Percentiles rank a stretch among this genome's conserved stretches.
Evolutionary conservation across 192 early-diverging fungal species (phyloP).

Genomic region (Coemansia sp.): DNA sequence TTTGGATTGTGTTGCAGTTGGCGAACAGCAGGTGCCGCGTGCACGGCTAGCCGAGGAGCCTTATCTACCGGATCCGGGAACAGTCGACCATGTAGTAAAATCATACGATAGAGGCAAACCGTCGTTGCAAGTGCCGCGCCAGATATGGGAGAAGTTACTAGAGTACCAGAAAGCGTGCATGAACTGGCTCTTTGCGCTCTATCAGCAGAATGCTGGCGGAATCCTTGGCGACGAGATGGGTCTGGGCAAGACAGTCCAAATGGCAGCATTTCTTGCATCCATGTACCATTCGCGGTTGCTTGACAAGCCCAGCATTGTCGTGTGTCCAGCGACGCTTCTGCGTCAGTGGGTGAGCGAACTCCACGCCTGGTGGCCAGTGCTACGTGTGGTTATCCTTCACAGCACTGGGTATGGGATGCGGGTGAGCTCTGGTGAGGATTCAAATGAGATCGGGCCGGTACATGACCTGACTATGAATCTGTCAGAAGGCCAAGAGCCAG

Average conservation of each 20-base stretch:
- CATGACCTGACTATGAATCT: slow-evolving; percentile 8
- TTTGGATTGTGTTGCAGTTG: slow-evolving; percentile 5
- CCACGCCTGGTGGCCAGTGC: slow-evolving; percentile 80
- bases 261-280: slow-evolving; percentile 79
- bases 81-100: slow-evolving; percentile 25
- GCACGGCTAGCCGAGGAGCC: slow-evolving; percentile 36
- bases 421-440: neutral
- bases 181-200: slow-evolving; percentile 87
- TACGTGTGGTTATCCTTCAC: slow-evolving; percentile 90
- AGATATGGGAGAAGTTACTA: slow-evolving; percentile 77
- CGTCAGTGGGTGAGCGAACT: slow-evolving; percentile 83
- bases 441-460: neutral
- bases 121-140: slow-evolving; percentile 69
- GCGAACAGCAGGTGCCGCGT: slow-evolving; percentile 10
- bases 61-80: slow-evolving; percentile 37
- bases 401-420: slow-evolving; percentile 77
- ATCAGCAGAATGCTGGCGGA: slow-evolving; percentile 84
- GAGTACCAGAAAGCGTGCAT: slow-evolving; percentile 88
- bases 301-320: slow-evolving; percentile 57
- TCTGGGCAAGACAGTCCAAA: slow-evolving; percentile 91
- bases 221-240: slow-evolving; percentile 97
- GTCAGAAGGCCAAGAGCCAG: slow-evolving; percentile 1
- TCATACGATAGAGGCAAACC: slow-evolving; percentile 27
- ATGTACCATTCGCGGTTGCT: slow-evolving; percentile 72
- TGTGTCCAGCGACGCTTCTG: slow-evolving; percentile 80